A percentile compares a stretch with the other conserved stretches of the same genome.
Conservation (phyloP, 1,139 yeast species). For the Yamadazyma diddensiae region DNA sequence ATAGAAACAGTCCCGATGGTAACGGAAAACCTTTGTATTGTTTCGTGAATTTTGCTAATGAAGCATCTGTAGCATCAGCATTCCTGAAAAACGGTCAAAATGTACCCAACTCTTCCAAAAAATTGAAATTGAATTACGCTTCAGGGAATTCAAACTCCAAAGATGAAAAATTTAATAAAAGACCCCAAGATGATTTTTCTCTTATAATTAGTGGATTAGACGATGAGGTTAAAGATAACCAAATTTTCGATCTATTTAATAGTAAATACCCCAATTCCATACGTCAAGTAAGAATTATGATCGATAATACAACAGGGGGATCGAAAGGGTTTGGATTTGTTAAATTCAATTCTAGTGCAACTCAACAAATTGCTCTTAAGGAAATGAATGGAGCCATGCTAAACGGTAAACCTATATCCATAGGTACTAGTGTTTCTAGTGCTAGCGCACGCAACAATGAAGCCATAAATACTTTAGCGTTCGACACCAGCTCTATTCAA, state of each 20-base stretch:
- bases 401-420: conserved; percentile 74
- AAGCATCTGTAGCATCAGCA: conserved; percentile 70
- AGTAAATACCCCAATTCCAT: conserved; percentile 65
- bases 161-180: conserved; percentile 6
- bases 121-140: conserved; percentile 84
- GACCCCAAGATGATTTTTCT: conserved; percentile 36
- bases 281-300: conserved; percentile 83
- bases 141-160: conserved; percentile 41
- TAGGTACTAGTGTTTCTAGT: conserved; percentile 33
- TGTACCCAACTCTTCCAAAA: conserved; percentile 57
- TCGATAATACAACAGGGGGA: conserved; percentile 69
- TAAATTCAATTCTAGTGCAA: conserved; percentile 70
- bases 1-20: conserved; percentile 23
- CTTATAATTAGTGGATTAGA: conserved; percentile 85
- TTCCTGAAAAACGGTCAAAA: conserved; percentile 63
- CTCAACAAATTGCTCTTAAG: conserved; percentile 67
- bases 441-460: conserved; percentile 6
- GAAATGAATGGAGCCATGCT: conserved; percentile 82
- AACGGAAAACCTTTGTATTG: conserved; percentile 50
- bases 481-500: conserved; percentile 13
- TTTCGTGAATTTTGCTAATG: conserved; percentile 74
- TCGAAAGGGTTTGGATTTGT: conserved; percentile 93
- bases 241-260: conserved; percentile 67
- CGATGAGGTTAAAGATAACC: conserved; percentile 71
- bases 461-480: background rate